These are phyloP conservation scores for Chaetomium fimeti DNA, from an alignment of 495 filamentous ascomycete genomes.

Conservation along the genomic window DNA sequence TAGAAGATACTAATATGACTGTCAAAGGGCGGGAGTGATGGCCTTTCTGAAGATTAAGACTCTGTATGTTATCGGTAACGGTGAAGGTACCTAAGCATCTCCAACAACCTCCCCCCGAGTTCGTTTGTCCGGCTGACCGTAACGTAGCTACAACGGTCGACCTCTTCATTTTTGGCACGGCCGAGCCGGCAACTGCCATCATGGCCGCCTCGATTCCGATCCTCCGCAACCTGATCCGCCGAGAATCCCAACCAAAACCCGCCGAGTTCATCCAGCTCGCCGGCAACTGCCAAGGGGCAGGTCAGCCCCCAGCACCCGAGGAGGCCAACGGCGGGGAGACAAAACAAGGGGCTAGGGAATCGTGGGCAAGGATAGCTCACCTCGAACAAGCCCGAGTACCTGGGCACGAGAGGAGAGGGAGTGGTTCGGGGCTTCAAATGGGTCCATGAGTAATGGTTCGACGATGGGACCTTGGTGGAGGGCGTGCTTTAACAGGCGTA, in stretches of 20 bases:
- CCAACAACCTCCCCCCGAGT: neutral
- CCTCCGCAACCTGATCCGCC: constrained; percentile 5
- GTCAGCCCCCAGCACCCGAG: neutral
- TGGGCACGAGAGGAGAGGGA: neutral
- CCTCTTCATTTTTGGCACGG: constrained; percentile 20
- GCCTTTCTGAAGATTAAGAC: constrained; percentile 25
- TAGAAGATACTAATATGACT: neutral
- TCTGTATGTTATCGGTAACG: constrained; percentile 15
- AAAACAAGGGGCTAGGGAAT: neutral
- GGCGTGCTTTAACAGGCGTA: too few species aligned
- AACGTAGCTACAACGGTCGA: constrained; percentile 12
- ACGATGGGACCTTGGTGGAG: neutral
- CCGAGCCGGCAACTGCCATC: constrained; percentile 17
- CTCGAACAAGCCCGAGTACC: neutral
- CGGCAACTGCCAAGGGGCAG: neutral
- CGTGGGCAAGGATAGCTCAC: neutral
- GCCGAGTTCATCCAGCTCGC: neutral
- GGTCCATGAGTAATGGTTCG: neutral
- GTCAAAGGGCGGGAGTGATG: constrained; percentile 16
- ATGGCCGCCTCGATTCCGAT: constrained; percentile 15
- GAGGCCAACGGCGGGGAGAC: too few species aligned
- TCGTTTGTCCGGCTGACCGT: neutral
- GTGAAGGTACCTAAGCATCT: constrained; percentile 7
- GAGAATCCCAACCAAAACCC: constrained; percentile 1
- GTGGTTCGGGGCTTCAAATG: neutral